Evolutionary conservation across 176 grass and related monocot species (phyloP).

Genomic region (Ananas comosus): DNA sequence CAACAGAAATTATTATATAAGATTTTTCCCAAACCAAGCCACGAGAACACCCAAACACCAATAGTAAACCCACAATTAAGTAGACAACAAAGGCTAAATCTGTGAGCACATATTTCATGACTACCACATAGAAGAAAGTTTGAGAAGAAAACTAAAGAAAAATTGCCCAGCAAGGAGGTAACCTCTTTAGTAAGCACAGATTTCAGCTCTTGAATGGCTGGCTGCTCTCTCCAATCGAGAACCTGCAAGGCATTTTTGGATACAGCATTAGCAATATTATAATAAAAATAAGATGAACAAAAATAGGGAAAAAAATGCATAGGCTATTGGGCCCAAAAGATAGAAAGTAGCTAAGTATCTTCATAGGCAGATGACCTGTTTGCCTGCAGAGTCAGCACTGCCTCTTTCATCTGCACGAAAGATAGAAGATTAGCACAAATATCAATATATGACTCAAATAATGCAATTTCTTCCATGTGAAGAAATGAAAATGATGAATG

Average conservation of each 20-base stretch:
- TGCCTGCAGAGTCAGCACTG: slow-evolving; percentile 17
- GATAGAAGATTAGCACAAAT: slow-evolving; percentile 2
- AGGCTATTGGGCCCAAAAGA: neutral
- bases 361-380: slow-evolving; percentile 42
- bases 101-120: neutral
- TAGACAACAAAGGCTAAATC: neutral
- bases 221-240: slow-evolving; percentile 50
- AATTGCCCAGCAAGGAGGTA: neutral
- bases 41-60: neutral
- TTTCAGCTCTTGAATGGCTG: slow-evolving; percentile 51
- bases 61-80: neutral
- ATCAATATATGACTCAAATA: neutral
- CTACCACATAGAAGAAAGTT: neutral
- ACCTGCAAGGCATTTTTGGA: slow-evolving; percentile 33
- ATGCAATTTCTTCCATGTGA: neutral
- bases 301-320: neutral
- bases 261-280: neutral
- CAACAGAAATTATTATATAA: neutral
- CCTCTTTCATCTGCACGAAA: slow-evolving; percentile 47
- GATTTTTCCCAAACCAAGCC: neutral
- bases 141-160: neutral
- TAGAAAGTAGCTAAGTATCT: slow-evolving; percentile 1
- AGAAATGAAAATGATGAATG: neutral
- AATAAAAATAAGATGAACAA: slow-evolving; percentile 10
- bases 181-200: slow-evolving; percentile 87